These are phyloP conservation scores for Pythium phragmitis DNA, from an alignment of 352 stramenopile species.

Conservation along the genomic window DNA sequence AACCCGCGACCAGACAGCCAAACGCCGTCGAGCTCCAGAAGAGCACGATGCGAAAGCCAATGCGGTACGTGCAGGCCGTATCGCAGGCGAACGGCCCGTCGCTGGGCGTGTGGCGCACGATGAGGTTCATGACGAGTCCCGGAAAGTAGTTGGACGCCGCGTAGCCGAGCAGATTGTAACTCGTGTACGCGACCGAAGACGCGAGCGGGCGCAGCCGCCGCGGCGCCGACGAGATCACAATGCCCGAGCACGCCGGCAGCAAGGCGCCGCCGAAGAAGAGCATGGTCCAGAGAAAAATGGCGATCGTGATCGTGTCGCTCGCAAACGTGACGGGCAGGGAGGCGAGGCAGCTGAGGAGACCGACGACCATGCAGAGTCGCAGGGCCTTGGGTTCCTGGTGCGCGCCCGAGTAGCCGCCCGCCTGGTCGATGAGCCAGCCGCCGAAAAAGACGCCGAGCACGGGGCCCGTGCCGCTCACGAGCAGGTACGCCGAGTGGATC, in stretches of 20 bases:
- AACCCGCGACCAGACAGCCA: constrained; percentile 65
- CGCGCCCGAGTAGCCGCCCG: constrained; percentile 74
- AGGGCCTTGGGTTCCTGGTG: constrained; percentile 74
- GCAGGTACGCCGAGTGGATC: constrained; percentile 78
- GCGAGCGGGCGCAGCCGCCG: constrained; percentile 70
- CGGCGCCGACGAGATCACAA: constrained; percentile 84
- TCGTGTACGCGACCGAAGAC: constrained; percentile 80
- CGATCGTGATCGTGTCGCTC: constrained; percentile 71
- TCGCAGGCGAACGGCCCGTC: constrained; percentile 72
- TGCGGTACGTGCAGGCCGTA: constrained; percentile 75
- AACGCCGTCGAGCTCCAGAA: constrained; percentile 84
- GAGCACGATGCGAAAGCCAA: constrained; percentile 80
- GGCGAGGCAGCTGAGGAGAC: constrained; percentile 62
- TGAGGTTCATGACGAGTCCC: constrained; percentile 79
- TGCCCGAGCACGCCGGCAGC: constrained; percentile 76
- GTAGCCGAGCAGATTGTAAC: constrained; percentile 85
- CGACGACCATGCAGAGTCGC: constrained; percentile 75
- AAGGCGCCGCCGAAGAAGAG: constrained; percentile 84
- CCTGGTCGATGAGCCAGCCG: constrained; percentile 76
- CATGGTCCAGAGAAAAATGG: constrained; percentile 73
- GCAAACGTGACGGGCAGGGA: constrained; percentile 78
- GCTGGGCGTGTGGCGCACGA: constrained; percentile 38
- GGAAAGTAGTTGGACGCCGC: constrained; percentile 77
- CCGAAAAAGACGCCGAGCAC: constrained; percentile 84
- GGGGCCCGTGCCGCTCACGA: constrained; percentile 76